These are phyloP conservation scores for Bombardia bombarda DNA, from an alignment of 495 filamentous ascomycete species.

Conservation along the genomic window DNA sequence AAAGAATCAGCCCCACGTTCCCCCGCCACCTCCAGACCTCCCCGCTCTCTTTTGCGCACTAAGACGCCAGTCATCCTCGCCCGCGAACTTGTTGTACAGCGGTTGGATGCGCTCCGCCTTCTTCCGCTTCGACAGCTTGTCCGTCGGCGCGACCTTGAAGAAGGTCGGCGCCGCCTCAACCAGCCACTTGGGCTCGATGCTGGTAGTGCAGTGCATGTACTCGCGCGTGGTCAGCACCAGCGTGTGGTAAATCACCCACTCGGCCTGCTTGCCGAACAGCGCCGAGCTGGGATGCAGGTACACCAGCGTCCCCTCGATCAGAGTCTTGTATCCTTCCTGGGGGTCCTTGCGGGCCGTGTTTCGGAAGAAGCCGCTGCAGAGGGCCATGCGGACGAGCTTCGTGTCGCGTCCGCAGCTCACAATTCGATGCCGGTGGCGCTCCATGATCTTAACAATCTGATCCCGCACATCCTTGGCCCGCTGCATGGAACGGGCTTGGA, in stretches of 20 bases:
- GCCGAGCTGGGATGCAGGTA: constrained; percentile 88
- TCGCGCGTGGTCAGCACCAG: constrained; percentile 91
- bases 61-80: constrained; percentile 88
- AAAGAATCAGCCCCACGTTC: constrained; percentile 81
- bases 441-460: constrained; percentile 89
- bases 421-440: constrained; percentile 72
- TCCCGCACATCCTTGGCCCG: constrained; percentile 87
- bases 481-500: constrained; percentile 80
- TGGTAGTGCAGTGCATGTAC: constrained; percentile 91
- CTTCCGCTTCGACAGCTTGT: constrained; percentile 82
- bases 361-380: constrained; percentile 92
- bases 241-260: constrained; percentile 89
- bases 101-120: constrained; percentile 92
- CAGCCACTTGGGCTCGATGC: constrained; percentile 85
- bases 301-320: constrained; percentile 90
- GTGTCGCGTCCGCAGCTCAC: constrained; percentile 81
- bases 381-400: constrained; percentile 77
- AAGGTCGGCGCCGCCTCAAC: constrained; percentile 94
- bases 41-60: constrained; percentile 83
- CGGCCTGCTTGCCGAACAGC: constrained; percentile 88
- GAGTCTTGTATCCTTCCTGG: constrained; percentile 91
- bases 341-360: constrained; percentile 94
- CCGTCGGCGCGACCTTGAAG: constrained; percentile 93
- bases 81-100: constrained; percentile 79
- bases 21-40: constrained; percentile 80